Conservation (phyloP, 169 alveolate genomes). For the Plasmodium berghei region DNA sequence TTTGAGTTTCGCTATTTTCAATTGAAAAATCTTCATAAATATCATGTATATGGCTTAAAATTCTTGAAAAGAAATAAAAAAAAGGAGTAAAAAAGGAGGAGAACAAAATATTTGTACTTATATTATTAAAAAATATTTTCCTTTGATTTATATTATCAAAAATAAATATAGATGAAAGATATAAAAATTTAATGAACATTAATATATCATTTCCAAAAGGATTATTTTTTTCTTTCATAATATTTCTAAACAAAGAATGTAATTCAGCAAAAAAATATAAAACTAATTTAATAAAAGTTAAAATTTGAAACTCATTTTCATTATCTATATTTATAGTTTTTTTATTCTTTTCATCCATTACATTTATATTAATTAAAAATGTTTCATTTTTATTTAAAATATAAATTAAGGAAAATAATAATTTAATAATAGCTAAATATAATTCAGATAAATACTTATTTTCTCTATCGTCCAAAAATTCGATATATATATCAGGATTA, state of each 20-base stretch:
- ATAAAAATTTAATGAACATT: constrained; percentile 27
- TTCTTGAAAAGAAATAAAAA: constrained; percentile 37
- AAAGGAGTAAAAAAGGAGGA: constrained; percentile 74
- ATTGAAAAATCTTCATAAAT: not conserved
- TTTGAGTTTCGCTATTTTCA: too few relatives aligned
- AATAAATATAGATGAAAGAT: constrained; percentile 66
- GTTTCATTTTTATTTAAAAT: constrained; percentile 61
- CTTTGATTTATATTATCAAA: constrained; percentile 41
- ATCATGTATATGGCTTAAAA: constrained; percentile 25
- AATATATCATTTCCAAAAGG: constrained; percentile 28
- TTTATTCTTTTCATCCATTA: constrained; percentile 31
- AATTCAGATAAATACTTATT: constrained; percentile 27
- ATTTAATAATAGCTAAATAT: constrained; percentile 26
- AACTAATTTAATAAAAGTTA: constrained; percentile 45
- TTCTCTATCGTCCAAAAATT: constrained; percentile 21
- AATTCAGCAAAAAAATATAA: constrained; percentile 43
- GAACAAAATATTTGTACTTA: constrained; percentile 55
- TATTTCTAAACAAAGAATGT: constrained; percentile 42
- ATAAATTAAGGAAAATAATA: constrained; percentile 37
- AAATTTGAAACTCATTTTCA: constrained; percentile 39
- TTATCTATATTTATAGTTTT: not conserved
- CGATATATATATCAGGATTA: constrained; percentile 50
- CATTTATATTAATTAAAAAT: constrained; percentile 16
- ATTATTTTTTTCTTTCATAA: constrained; percentile 6
- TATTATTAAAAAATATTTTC: constrained; percentile 27